Evolutionary conservation across 805 yeast species (phyloP).

Genomic region (Lipomyces spencermartinsiae): DNA sequence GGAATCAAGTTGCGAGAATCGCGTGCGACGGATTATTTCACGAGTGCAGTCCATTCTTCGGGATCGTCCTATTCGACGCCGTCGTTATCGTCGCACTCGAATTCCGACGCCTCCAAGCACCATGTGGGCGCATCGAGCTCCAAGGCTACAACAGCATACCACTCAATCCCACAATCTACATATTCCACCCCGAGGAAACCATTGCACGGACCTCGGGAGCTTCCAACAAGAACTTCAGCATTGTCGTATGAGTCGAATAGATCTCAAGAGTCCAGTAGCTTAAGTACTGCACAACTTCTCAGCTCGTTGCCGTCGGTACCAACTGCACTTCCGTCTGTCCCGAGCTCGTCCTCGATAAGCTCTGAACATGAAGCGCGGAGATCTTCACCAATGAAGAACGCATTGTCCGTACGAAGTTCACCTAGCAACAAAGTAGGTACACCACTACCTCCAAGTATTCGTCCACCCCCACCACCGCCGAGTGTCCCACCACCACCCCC

Average conservation of each 20-base stretch:
- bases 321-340: constrained; percentile 6
- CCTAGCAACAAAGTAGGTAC: neutral
- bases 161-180: neutral
- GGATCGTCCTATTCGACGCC: neutral
- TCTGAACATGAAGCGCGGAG: neutral
- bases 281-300: neutral
- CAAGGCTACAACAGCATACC: neutral
- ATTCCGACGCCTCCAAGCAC: neutral
- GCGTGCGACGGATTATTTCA: neutral
- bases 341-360: neutral
- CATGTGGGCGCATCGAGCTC: constrained; percentile 19
- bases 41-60: neutral
- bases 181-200: constrained; percentile 9
- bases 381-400: neutral
- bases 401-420: neutral
- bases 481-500: constrained; percentile 8
- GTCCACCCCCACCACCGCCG: constrained; percentile 3
- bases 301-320: constrained; percentile 11
- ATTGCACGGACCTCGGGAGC: constrained; percentile 12
- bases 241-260: neutral
- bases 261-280: neutral
- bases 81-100: constrained; percentile 24
- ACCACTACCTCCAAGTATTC: neutral
- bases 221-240: neutral
- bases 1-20: neutral